Conservation (phyloP, 306 rosid genomes). For the Ormosia semicastrata region DNA sequence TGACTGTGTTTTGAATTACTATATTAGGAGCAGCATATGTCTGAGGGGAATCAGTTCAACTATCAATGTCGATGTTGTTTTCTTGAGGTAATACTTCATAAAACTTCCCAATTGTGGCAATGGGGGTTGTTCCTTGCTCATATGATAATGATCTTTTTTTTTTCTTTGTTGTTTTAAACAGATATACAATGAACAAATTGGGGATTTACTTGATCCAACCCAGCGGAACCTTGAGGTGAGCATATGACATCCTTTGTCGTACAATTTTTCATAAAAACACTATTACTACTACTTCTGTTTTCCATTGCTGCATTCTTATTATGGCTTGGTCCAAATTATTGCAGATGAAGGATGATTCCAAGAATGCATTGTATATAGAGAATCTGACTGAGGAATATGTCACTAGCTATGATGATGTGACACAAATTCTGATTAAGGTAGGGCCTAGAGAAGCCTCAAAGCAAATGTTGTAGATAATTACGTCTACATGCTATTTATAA, state of each 20-base stretch:
- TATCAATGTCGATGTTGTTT: conserved; percentile 94
- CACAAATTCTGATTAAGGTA: conserved; percentile 89
- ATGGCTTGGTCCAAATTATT: conserved; percentile 28
- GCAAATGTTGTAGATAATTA: background rate
- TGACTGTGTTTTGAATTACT: conserved; percentile 28
- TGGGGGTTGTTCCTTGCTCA: background rate
- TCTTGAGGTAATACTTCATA: conserved; percentile 61
- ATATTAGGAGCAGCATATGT: conserved; percentile 61
- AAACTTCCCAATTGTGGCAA: background rate
- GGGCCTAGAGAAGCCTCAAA: conserved; percentile 22
- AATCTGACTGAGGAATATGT: conserved; percentile 92
- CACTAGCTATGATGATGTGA: conserved; percentile 86
- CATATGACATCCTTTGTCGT: background rate
- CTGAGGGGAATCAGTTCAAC: conserved; percentile 74
- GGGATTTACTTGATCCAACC: conserved; percentile 53
- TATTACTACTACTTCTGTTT: background rate
- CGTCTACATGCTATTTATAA: background rate
- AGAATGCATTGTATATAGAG: conserved; percentile 65
- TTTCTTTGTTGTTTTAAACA: background rate
- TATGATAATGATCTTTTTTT: conserved; percentile 36
- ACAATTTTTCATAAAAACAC: conserved; percentile 13
- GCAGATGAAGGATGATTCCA: conserved; percentile 80
- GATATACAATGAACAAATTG: conserved; percentile 48
- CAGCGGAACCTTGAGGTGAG: conserved; percentile 81
- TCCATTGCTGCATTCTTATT: background rate